A percentile compares a stretch with the other conserved stretches of the same genome.
Evolutionary conservation across 345 rosid genomes (phyloP).

Genomic region (Durio zibethinus): DNA sequence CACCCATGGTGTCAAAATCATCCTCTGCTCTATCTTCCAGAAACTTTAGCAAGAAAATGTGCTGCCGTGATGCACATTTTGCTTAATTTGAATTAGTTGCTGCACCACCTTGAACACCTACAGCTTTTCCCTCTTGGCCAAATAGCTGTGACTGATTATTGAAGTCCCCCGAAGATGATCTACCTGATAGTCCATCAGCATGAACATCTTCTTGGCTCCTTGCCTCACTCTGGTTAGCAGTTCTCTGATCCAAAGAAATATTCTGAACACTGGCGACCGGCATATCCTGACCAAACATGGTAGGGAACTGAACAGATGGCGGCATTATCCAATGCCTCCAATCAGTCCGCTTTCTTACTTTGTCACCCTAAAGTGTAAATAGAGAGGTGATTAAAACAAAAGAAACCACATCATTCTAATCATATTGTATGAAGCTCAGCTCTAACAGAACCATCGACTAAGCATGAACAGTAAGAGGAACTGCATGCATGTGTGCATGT

Average conservation of each 20-base stretch:
- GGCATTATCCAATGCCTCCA: slow-evolving; percentile 67
- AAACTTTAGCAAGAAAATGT: not conserved
- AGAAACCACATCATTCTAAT: not conserved
- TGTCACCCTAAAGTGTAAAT: slow-evolving; percentile 57
- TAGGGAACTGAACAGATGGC: slow-evolving; percentile 31
- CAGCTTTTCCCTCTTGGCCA: not conserved
- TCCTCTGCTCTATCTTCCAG: not conserved
- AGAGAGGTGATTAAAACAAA: not conserved
- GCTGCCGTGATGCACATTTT: not conserved
- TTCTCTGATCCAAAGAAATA: slow-evolving; percentile 36
- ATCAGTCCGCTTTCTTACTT: slow-evolving; percentile 57
- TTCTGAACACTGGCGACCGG: slow-evolving; percentile 25
- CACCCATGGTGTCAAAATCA: not conserved
- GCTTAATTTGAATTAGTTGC: not conserved
- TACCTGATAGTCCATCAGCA: slow-evolving; percentile 38
- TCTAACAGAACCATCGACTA: not conserved
- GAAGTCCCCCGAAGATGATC: slow-evolving; percentile 16
- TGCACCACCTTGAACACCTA: not conserved
- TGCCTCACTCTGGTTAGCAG: slow-evolving; percentile 3
- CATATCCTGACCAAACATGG: slow-evolving; percentile 23
- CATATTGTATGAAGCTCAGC: not conserved
- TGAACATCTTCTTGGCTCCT: not conserved
- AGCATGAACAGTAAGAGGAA: not conserved
- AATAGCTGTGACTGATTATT: slow-evolving; percentile 3
- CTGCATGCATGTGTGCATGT: not conserved